These are phyloP conservation scores for Scheffersomyces parashehatae DNA, from an alignment of 1,139 yeast species.

Conservation along the genomic window DNA sequence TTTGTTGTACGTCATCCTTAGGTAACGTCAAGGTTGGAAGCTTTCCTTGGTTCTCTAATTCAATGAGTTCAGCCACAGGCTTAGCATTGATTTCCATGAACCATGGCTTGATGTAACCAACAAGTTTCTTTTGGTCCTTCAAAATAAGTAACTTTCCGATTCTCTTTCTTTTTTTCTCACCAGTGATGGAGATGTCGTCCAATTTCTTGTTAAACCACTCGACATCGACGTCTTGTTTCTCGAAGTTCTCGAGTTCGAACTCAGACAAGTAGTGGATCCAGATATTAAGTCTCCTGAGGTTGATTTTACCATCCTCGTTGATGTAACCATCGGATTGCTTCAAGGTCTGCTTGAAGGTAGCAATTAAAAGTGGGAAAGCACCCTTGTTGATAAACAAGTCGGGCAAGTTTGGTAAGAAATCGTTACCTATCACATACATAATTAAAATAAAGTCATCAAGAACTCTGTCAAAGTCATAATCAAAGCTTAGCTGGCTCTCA, in stretches of 20 bases:
- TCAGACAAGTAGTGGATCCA: constrained; percentile 73
- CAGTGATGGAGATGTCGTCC: constrained; percentile 74
- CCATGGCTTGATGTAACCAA: constrained; percentile 69
- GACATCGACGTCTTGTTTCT: constrained; percentile 76
- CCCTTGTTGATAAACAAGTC: constrained; percentile 92
- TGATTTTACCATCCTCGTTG: constrained; percentile 79
- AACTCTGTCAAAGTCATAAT: constrained; percentile 83
- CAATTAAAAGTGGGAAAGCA: constrained; percentile 87
- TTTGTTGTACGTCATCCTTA: constrained; percentile 45
- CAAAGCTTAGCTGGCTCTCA: constrained; percentile 61
- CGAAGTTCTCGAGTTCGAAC: constrained; percentile 81
- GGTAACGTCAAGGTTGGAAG: constrained; percentile 53
- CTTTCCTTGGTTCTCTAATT: constrained; percentile 42
- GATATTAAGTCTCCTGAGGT: constrained; percentile 65
- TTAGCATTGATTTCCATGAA: constrained; percentile 43
- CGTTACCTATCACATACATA: constrained; percentile 95
- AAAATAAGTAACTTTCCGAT: constrained; percentile 67
- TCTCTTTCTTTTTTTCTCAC: constrained; percentile 65
- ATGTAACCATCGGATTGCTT: constrained; percentile 79
- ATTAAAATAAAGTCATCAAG: constrained; percentile 91
- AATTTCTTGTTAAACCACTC: constrained; percentile 90
- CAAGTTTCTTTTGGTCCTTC: constrained; percentile 69
- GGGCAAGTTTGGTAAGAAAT: constrained; percentile 97
- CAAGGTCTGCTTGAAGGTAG: constrained; percentile 82
- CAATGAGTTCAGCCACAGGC: constrained; percentile 28